phyloP scores from a whole-genome alignment of 1,284 basidiomycete genomes.

The Boletellus sp. region DNA sequence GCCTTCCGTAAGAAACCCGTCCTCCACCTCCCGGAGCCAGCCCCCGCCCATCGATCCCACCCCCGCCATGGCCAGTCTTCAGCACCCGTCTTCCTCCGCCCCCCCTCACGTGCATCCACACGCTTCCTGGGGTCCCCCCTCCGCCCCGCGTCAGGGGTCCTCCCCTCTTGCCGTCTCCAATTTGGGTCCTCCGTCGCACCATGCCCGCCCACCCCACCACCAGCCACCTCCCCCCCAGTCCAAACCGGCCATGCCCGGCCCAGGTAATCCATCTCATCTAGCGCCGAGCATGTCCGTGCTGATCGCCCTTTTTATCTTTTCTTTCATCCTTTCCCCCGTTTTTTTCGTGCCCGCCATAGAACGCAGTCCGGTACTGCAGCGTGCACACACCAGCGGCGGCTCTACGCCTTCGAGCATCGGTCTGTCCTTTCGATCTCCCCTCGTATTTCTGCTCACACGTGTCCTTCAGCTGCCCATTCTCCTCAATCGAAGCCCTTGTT shows the following conservation, averaged over 20 bases:
- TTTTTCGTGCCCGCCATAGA: conserved; percentile 12
- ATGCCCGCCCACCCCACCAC: conserved; percentile 26
- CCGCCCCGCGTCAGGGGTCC: conserved; percentile 31
- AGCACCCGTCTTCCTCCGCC: conserved; percentile 27
- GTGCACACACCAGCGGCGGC: conserved; percentile 25
- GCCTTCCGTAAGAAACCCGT: no score
- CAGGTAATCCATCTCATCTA: conserved; percentile 18
- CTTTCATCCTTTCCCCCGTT: background rate
- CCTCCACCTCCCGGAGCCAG: conserved; percentile 23
- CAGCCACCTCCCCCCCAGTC: conserved; percentile 26
- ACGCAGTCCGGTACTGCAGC: conserved; percentile 29
- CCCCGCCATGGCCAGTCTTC: conserved; percentile 32
- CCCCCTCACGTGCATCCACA: conserved; percentile 31
- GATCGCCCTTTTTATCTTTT: conserved; percentile 4
- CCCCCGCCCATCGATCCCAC: conserved; percentile 22
- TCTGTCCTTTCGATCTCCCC: conserved; percentile 11
- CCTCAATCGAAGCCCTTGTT: conserved; percentile 25
- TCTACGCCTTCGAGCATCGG: conserved; percentile 26
- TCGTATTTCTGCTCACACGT: background rate
- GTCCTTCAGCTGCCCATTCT: conserved; percentile 24
- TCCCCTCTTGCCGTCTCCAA: conserved; percentile 27
- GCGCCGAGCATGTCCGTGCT: no score
- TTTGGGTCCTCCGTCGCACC: conserved; percentile 27
- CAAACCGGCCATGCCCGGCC: conserved; percentile 33
- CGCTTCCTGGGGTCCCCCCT: conserved; percentile 30